Evolutionary conservation across 2,329 filamentous ascomycete genomes (phyloP).

Genomic region (Atkinsonella hypoxylon): DNA sequence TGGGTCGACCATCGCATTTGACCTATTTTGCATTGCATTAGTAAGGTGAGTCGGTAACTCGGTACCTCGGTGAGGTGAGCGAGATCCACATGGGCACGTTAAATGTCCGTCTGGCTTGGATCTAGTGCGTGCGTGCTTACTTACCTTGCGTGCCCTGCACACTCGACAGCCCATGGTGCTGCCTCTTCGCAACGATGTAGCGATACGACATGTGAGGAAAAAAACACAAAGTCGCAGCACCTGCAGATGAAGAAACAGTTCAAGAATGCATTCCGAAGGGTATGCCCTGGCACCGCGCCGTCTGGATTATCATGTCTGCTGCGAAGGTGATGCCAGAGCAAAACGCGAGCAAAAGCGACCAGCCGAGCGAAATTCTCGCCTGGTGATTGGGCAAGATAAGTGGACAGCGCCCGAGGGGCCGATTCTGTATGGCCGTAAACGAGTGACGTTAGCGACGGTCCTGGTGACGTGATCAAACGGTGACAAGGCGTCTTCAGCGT

Average conservation of each 20-base stretch:
- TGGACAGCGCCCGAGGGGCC: conserved; percentile 2
- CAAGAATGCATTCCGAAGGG: neutral
- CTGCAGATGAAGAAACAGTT: neutral
- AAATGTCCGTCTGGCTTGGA: neutral
- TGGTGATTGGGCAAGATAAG: conserved; percentile 1
- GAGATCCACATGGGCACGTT: neutral
- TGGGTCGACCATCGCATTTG: conserved; percentile 29
- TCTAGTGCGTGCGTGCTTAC: neutral
- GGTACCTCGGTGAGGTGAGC: neutral
- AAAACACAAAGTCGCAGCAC: neutral
- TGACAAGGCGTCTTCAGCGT: conserved; percentile 1
- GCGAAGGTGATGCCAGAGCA: neutral
- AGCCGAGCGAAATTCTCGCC: neutral
- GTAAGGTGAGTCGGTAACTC: too few species aligned
- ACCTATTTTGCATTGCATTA: conserved; percentile 16
- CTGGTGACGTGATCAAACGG: conserved; percentile 9
- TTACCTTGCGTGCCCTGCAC: conserved; percentile 28
- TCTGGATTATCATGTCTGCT: neutral
- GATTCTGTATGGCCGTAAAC: neutral
- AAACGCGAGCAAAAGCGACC: conserved; percentile 3
- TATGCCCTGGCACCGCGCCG: neutral
- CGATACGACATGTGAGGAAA: neutral
- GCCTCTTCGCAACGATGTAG: conserved; percentile 4
- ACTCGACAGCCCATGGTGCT: conserved; percentile 27
- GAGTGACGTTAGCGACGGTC: conserved; percentile 8